Evolutionary conservation across 352 stramenopile species (phyloP).

Genomic region (Globisporangium megalacanthum): DNA sequence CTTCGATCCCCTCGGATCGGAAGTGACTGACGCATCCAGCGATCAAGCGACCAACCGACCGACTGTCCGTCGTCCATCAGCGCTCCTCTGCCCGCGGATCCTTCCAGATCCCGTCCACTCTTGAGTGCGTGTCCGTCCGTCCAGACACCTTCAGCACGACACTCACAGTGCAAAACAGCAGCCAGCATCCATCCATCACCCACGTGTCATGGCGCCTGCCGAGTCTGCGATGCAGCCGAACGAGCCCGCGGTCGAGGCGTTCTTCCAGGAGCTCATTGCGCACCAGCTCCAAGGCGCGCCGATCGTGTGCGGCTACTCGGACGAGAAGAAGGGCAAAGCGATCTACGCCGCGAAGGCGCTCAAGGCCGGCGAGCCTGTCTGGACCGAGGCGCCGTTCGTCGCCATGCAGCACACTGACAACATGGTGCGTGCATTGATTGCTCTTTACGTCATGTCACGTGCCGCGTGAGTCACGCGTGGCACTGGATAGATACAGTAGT

Average conservation of each 20-base stretch:
- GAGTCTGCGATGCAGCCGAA: background rate
- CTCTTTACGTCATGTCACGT: background rate
- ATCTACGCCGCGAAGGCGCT: slow-evolving; percentile 56
- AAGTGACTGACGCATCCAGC: too few species aligned
- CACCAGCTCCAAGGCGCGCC: slow-evolving; percentile 42
- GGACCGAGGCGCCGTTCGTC: slow-evolving; percentile 54
- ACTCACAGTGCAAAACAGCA: too few species aligned
- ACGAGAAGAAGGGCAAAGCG: slow-evolving; percentile 62
- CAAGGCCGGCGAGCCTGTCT: slow-evolving; percentile 56
- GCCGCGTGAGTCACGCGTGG: background rate
- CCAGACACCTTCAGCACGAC: too few species aligned
- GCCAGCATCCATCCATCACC: too few species aligned
- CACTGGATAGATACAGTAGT: background rate
- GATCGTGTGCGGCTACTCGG: slow-evolving; percentile 44
- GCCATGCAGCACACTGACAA: slow-evolving; percentile 77
- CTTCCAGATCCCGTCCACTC: too few species aligned
- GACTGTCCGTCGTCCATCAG: too few species aligned
- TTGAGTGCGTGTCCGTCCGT: too few species aligned
- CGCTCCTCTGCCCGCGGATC: too few species aligned
- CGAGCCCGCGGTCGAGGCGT: slow-evolving; percentile 18
- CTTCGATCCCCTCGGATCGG: too few species aligned
- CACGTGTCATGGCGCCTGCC: background rate
- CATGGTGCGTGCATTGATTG: slow-evolving; percentile 23
- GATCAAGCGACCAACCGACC: too few species aligned
- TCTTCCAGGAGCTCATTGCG: slow-evolving; percentile 59